These are phyloP conservation scores for Balakata baccata DNA, from an alignment of 345 rosid species.

Conservation along the genomic window DNA sequence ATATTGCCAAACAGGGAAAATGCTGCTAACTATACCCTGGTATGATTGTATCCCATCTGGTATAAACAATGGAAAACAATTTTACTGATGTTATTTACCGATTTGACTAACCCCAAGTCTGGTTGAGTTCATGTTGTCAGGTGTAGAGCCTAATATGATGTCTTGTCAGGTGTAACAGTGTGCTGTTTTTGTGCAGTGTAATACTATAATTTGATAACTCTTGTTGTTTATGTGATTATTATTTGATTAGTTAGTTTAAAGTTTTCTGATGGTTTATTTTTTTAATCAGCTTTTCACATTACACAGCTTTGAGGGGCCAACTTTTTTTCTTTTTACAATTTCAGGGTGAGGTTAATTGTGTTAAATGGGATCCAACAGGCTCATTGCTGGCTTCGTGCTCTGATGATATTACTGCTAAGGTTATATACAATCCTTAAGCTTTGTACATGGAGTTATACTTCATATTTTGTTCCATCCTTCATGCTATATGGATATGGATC, in stretches of 20 bases:
- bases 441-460: neutral
- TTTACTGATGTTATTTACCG: neutral
- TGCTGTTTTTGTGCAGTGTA: neutral
- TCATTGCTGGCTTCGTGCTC: constrained; percentile 91
- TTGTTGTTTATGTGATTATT: neutral
- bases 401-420: constrained; percentile 96
- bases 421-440: constrained; percentile 23
- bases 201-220: neutral
- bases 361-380: constrained; percentile 99
- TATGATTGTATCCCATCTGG: neutral
- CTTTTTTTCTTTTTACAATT: constrained; percentile 24
- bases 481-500: neutral
- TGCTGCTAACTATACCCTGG: too few relatives aligned
- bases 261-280: neutral
- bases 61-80: neutral
- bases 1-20: too few relatives aligned
- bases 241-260: neutral
- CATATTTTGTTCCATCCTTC: neutral
- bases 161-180: neutral
- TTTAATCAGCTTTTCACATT: neutral
- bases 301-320: constrained; percentile 12
- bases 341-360: constrained; percentile 99
- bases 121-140: neutral
- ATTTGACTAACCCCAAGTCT: neutral
- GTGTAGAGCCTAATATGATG: neutral